Base-by-base conservation (phyloP, 139 green algal genomes). In the Chlorella ohadii region DNA sequence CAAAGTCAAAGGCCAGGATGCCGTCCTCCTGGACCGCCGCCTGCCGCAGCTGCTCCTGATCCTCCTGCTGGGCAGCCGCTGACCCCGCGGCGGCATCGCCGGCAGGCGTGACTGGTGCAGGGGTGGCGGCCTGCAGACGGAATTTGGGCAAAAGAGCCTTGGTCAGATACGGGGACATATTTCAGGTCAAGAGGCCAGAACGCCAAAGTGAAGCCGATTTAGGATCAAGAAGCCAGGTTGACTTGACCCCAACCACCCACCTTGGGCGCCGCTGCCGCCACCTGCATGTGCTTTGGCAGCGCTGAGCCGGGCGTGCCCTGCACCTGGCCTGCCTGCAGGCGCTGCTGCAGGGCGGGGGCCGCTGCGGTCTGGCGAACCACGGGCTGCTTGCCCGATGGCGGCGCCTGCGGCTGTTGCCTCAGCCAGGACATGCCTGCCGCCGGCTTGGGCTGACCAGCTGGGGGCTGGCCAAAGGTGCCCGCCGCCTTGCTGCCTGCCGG, bases 201-300 rank as follows among this genome's bases (percentile, higher is more conserved):
- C 19, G 25, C 9, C 31, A 72, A n/a, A 31, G 36, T 34, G 31
- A 59, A 59, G 51, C 22, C 22, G 51, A 59, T 23, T 23, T 59
- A 2, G 51, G 11, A 3, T 11, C 13, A 38, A 25, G 33, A 41
- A 0, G 33, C 31, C 36, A 34, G 44, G 9, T 9, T 51, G 44
- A 51, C 6, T 51, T 9, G 7, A 51, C 44, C 44, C 44, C n/a
- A n/a, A 51, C 44, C 44, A 34, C 20, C 20, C 64, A 71, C 65
- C 65, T 28, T 72, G 36, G 7, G 33, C 7, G 12, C 33, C 28
- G 13, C n/a, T 16, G 70, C 39, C n/a, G 70, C 70, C 11, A 27
- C 15, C 28, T 59, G 70, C 39, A 77, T 77, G 41, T 59, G 70
- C 70, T 77, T 77, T 34, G 70, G 70, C 39, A 77, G 70, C 11